Evolutionary conservation across 164 flowering plant genomes (phyloP).

Genomic region (Nelumbo lutea): DNA sequence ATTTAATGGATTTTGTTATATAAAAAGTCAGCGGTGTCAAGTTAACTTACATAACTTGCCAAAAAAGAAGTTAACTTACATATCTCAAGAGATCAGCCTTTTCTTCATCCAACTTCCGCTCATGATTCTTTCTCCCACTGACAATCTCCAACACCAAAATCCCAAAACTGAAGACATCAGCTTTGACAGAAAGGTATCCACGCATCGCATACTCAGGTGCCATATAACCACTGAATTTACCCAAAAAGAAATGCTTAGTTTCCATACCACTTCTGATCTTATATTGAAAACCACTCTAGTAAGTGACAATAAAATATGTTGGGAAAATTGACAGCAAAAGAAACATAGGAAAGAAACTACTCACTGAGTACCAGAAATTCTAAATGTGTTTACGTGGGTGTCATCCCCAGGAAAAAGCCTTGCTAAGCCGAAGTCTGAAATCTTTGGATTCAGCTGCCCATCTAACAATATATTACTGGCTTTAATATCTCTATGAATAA

Average conservation of each 20-base stretch:
- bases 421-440: slow-evolving; percentile 89
- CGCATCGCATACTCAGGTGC: slow-evolving; percentile 86
- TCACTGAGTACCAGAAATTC: slow-evolving; percentile 81
- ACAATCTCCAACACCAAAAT: slow-evolving; percentile 72
- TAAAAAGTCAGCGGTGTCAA: no score
- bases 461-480: slow-evolving; percentile 81
- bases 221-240: slow-evolving; percentile 69
- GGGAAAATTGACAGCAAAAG: no score
- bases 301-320: no score
- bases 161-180: slow-evolving; percentile 85
- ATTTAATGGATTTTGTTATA: no score
- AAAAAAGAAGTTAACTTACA: slow-evolving; percentile 43
- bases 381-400: slow-evolving; percentile 67
- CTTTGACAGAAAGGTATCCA: slow-evolving; percentile 72
- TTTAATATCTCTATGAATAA: slow-evolving; percentile 86
- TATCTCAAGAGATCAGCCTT: slow-evolving; percentile 60
- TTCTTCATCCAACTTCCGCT: slow-evolving; percentile 29
- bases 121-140: slow-evolving; percentile 72
- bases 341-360: slow-evolving; percentile 24
- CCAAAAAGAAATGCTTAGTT: slow-evolving; percentile 3
- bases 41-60: no score
- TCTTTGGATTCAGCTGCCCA: slow-evolving; percentile 65
- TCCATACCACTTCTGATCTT: background rate
- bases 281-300: no score
- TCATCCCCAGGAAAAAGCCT: slow-evolving; percentile 77